Evolutionary conservation across 192 early-diverging fungal species (phyloP).

Genomic region (Entophlyctis luteolus): DNA sequence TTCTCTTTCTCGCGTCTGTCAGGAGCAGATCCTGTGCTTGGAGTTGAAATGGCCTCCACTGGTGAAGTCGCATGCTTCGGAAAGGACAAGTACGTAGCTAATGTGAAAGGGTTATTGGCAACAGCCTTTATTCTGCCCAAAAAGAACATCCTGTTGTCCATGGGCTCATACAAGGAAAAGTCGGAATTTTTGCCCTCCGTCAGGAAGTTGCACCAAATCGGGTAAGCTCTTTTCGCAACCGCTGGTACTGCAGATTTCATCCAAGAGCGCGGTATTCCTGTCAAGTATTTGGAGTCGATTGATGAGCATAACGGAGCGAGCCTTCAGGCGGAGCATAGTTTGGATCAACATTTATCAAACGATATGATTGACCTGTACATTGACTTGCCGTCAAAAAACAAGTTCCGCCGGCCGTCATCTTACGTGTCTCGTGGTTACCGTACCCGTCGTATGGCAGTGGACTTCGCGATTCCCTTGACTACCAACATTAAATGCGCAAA

Average conservation of each 20-base stretch:
- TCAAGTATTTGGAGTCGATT: constrained; percentile 84
- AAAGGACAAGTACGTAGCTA: constrained; percentile 95
- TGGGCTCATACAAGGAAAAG: constrained; percentile 99
- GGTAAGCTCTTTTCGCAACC: constrained; percentile 92
- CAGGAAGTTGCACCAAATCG: constrained; percentile 72
- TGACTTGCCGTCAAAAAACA: constrained; percentile 97
- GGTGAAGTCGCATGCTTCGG: constrained; percentile 99
- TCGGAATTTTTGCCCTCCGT: constrained; percentile 93
- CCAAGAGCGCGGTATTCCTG: constrained; percentile 86
- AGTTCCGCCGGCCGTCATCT: constrained; percentile 89
- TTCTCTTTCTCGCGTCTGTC: constrained; percentile 93
- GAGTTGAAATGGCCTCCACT: constrained; percentile 99
- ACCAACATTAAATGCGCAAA: constrained; percentile 99
- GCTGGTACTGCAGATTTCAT: constrained; percentile 96
- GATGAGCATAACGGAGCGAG: constrained; percentile 52
- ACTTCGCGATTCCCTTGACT: constrained; percentile 92
- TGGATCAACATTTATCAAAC: constrained; percentile 92
- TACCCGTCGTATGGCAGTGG: constrained; percentile 94
- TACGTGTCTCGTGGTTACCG: constrained; percentile 93
- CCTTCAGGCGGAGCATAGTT: constrained; percentile 71
- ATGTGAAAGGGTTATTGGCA: constrained; percentile 89
- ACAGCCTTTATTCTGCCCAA: constrained; percentile 89
- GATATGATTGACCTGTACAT: constrained; percentile 98
- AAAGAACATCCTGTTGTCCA: constrained; percentile 94
- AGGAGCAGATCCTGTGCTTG: constrained; percentile 95